Evolutionary conservation across 768 basidiomycete genomes (phyloP), one percentile per base, ranked within the genome.

Genomic region (Gymnopilus dilepis): DNA sequence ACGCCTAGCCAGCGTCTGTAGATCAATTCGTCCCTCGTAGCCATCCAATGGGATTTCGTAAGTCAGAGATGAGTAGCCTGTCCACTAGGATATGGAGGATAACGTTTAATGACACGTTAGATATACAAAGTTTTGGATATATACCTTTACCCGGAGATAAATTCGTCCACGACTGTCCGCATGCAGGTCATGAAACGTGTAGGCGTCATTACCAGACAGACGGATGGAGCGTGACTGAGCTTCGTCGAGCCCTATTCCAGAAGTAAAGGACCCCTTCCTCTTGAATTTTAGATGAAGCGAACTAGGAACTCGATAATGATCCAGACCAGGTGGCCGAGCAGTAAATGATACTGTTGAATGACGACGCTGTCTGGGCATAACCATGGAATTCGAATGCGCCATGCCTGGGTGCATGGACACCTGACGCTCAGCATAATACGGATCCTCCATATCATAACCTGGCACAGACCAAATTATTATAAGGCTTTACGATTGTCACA

Each of bases 21-120:
- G 77, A 67, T 85, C 85, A 40, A 88, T 82, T 45, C 84, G 85
- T 30, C 88, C 85, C 58, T 85, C 82, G 67, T 88, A 88, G 11
- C 81, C 81, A 65, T 90, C 88, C 43, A 91, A 75, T 1, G 90
- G 90, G 43, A 92, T 86, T 69, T 91, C 87, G 65, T 91, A 92
- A 41, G 87, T 90, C 72, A 90, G 80, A 8, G 89, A 82, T 41
- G 80, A 73, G 67, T 90, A 90, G 1, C 89, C 89, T 42, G 83
- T 78, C 89, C 89, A 92, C 90, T 91, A 15, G 34, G 45, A 51
- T 37, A 24, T 45, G 53, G 19, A 47, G 5, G 63, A 43, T 42
- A 37, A 19, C n/a, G 40, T 24, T 13, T 17, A 59, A 57, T 52
- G 63, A 55, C 47, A 24, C 1, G 30, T 59, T 17, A 21, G 51